Conservation (phyloP, 2,329 filamentous ascomycete genomes). For the Fusarium sp. region DNA sequence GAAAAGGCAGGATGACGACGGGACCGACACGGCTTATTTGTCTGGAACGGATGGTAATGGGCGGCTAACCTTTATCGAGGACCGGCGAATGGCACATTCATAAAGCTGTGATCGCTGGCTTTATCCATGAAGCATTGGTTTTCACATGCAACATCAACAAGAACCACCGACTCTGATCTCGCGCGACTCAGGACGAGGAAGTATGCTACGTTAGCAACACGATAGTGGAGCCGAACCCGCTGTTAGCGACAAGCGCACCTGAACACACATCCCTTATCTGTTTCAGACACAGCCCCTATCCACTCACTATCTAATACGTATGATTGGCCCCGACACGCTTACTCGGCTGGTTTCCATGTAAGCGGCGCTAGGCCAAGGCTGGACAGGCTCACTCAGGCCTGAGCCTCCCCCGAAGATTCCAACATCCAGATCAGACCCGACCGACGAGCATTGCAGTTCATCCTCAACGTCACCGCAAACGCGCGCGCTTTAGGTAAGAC, state of each 20-base stretch:
- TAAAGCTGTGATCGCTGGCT: conserved; percentile 9
- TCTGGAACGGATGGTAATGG: neutral
- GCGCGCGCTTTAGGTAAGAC: conserved; percentile 48
- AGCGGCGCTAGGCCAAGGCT: conserved; percentile 44
- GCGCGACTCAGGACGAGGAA: neutral
- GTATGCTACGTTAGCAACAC: neutral
- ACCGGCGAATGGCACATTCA: neutral
- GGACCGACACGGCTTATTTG: neutral
- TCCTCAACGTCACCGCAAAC: conserved; percentile 41
- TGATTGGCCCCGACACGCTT: conserved; percentile 43
- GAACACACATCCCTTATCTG: neutral
- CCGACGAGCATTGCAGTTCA: conserved; percentile 47
- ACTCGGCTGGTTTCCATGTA: conserved; percentile 28
- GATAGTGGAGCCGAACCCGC: neutral
- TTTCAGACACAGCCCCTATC: neutral
- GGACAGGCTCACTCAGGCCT: conserved; percentile 35
- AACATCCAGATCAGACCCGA: conserved; percentile 14
- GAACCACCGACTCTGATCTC: neutral
- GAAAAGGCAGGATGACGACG: neutral
- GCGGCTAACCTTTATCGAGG: neutral
- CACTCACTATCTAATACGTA: conserved; percentile 5
- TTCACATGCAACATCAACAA: conserved; percentile 26
- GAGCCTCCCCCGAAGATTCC: conserved; percentile 44
- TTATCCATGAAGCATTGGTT: conserved; percentile 2
- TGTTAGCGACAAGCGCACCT: conserved; percentile 12